A percentile compares a stretch with the other conserved stretches of the same genome.
These are phyloP conservation scores for Alternaria sp. DNA, from an alignment of 2,329 filamentous ascomycete species.

Conservation along the genomic window DNA sequence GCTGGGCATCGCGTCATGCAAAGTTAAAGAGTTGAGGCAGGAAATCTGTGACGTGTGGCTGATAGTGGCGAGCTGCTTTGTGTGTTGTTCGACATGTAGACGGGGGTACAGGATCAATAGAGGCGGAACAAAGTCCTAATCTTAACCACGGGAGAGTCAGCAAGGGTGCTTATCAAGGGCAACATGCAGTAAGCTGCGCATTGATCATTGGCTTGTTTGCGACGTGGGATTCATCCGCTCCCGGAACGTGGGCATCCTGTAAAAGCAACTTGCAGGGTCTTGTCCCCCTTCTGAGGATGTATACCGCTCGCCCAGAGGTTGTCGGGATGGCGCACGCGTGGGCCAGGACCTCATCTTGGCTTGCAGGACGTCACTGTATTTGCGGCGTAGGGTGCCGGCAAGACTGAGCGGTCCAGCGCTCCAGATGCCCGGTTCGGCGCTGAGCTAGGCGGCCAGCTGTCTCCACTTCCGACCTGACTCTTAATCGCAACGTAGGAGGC, in stretches of 20 bases:
- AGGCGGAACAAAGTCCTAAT: constrained; percentile 1
- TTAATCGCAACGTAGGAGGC: constrained; percentile 3
- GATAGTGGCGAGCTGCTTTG: constrained; percentile 10
- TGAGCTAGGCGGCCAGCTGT: not conserved
- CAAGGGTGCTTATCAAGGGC: constrained; percentile 8
- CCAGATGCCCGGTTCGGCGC: constrained; percentile 3
- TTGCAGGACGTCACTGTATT: not conserved
- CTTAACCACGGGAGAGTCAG: constrained; percentile 4
- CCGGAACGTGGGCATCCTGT: not conserved
- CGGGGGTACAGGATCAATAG: not conserved
- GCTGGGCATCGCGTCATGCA: constrained; percentile 6
- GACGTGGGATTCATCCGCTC: not conserved
- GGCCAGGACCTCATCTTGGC: not conserved
- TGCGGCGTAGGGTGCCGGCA: not conserved
- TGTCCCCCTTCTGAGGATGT: not conserved
- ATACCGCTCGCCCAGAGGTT: not conserved
- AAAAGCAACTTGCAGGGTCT: constrained; percentile 1
- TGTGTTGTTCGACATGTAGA: constrained; percentile 5
- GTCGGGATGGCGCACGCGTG: not conserved
- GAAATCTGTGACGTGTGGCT: constrained; percentile 13
- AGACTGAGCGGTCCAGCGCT: not conserved
- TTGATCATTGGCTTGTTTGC: not conserved
- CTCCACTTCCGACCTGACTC: not conserved
- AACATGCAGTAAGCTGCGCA: not conserved
- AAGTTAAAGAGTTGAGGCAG: constrained; percentile 1